Conservation (phyloP, 2,329 filamentous ascomycete species). For the Alternaria angustiovoidea region DNA sequence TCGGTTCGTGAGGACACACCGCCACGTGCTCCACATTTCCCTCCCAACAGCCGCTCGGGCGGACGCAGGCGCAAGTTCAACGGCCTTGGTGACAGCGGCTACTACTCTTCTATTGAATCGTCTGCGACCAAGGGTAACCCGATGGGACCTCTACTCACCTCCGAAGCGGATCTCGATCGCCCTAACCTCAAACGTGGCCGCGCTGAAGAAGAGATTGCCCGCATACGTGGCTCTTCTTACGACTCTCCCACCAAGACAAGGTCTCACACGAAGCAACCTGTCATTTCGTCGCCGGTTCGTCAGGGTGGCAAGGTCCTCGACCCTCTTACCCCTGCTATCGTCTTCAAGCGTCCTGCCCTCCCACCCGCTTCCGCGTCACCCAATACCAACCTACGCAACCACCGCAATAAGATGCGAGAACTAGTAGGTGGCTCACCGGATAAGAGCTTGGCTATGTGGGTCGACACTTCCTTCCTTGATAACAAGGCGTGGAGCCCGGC, state of each 20-base stretch:
- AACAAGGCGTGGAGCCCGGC: slow-evolving; percentile 67
- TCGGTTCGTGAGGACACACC: slow-evolving; percentile 73
- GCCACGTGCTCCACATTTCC: slow-evolving; percentile 70
- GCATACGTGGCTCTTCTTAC: slow-evolving; percentile 89
- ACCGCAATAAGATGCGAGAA: slow-evolving; percentile 81
- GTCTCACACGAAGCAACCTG: slow-evolving; percentile 60
- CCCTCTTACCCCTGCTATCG: slow-evolving; percentile 83
- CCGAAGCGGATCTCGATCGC: slow-evolving; percentile 76
- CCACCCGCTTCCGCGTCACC: slow-evolving; percentile 84
- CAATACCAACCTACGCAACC: slow-evolving; percentile 88
- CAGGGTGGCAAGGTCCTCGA: slow-evolving; percentile 41
- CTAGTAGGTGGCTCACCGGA: slow-evolving; percentile 80
- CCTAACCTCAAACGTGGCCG: slow-evolving; percentile 85
- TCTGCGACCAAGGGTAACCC: slow-evolving; percentile 79
- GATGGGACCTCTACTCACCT: slow-evolving; percentile 71
- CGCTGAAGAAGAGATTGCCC: slow-evolving; percentile 94
- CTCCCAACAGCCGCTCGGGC: slow-evolving; percentile 69
- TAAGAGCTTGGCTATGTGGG: slow-evolving; percentile 62
- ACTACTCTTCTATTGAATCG: slow-evolving; percentile 95
- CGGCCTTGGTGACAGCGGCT: slow-evolving; percentile 91
- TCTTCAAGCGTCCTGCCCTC: slow-evolving; percentile 73
- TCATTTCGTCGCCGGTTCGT: slow-evolving; percentile 54
- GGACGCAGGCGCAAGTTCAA: slow-evolving; percentile 79
- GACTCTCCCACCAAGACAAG: slow-evolving; percentile 84
- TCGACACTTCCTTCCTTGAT: slow-evolving; percentile 59